Evolutionary conservation across 306 rosid genomes (phyloP).

Genomic region (Gastrolobium bilobum): DNA sequence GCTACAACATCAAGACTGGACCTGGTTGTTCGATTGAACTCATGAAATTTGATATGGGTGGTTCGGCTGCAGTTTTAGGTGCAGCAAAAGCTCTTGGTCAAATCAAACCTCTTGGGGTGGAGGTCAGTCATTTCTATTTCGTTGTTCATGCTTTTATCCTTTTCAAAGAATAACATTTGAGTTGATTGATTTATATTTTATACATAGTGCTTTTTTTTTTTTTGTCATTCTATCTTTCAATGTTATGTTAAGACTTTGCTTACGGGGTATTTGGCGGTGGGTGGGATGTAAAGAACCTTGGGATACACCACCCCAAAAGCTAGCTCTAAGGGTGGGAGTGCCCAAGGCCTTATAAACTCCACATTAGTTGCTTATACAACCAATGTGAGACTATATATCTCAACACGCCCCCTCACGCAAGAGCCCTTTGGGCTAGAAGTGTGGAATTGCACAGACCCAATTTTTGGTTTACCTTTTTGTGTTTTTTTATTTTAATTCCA

Average conservation of each 20-base stretch:
- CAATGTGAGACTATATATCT: no score
- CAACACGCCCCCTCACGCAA: no score
- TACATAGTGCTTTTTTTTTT: not conserved
- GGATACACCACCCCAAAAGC: no score
- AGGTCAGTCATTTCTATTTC: slow-evolving; percentile 64
- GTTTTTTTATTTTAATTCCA: no score
- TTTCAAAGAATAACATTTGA: not conserved
- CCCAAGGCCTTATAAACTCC: no score
- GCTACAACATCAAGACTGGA: slow-evolving; percentile 99
- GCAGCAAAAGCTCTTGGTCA: slow-evolving; percentile 97
- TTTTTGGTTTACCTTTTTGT: no score
- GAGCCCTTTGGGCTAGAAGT: no score
- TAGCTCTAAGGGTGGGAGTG: no score
- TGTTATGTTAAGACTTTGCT: slow-evolving; percentile 29
- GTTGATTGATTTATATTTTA: not conserved
- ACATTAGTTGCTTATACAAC: no score
- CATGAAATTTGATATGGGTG: slow-evolving; percentile 99
- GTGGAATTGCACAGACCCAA: no score
- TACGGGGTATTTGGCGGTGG: slow-evolving; percentile 6
- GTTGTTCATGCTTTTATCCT: slow-evolving; percentile 13
- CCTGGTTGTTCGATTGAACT: slow-evolving; percentile 90
- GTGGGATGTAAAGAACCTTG: no score
- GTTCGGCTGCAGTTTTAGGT: slow-evolving; percentile 97
- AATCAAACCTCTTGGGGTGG: slow-evolving; percentile 96
- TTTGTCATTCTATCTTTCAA: slow-evolving; percentile 16